These are phyloP conservation scores for Protea cynaroides DNA, from an alignment of 164 flowering plant genomes.

Conservation along the genomic window DNA sequence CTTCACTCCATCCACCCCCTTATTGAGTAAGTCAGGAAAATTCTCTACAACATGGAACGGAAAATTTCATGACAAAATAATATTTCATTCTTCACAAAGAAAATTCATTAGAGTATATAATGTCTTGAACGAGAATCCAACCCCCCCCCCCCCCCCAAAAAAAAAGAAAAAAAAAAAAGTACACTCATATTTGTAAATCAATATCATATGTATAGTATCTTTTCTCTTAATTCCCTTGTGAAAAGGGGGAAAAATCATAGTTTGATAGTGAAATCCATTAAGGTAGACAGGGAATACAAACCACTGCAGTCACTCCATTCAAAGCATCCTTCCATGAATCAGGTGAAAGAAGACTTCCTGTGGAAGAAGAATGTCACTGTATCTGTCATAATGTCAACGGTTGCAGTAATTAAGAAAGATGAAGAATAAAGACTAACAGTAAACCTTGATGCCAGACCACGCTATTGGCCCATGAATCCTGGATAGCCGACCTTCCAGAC, in stretches of 20 bases:
- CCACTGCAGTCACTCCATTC: constrained; percentile 77
- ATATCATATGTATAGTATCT: no score
- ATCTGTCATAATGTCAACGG: no score
- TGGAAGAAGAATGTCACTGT: background rate
- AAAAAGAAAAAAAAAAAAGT: no score
- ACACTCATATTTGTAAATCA: no score
- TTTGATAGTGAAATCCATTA: no score
- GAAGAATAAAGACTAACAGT: background rate
- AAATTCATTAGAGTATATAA: no score
- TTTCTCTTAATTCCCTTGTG: no score
- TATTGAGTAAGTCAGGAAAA: background rate
- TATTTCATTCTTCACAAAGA: background rate
- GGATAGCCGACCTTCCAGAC: constrained; percentile 69
- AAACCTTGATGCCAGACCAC: constrained; percentile 84
- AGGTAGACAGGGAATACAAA: constrained; percentile 25
- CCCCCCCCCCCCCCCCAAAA: no score
- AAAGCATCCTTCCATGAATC: constrained; percentile 74
- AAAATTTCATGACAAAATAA: background rate
- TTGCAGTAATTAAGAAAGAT: no score
- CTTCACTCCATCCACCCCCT: background rate
- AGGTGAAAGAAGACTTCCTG: constrained; percentile 71
- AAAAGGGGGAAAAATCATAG: no score
- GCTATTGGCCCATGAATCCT: constrained; percentile 70
- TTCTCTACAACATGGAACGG: background rate
- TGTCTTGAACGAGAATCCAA: no score